phyloP scores from a whole-genome alignment of 257 asterid genomes.

The Osmanthus fragrans region DNA sequence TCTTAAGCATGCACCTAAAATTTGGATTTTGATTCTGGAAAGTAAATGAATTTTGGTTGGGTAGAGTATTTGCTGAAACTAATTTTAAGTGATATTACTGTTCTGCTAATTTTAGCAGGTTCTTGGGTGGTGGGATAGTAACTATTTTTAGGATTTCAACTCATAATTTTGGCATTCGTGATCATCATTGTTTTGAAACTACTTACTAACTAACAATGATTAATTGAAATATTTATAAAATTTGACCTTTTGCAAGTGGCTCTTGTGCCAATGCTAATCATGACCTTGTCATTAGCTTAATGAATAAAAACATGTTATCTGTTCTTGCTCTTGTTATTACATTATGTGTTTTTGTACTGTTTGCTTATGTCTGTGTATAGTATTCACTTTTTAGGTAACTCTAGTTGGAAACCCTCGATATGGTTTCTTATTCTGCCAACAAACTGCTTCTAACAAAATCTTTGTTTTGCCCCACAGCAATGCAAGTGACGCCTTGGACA shows the following conservation, averaged over 20 bases:
- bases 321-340: neutral
- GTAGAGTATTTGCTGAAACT: neutral
- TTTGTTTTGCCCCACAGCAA: constrained; percentile 52
- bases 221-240: neutral
- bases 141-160: neutral
- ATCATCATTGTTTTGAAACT: neutral
- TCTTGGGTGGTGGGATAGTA: neutral
- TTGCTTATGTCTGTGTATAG: neutral
- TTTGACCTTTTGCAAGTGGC: neutral
- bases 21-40: neutral
- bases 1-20: neutral
- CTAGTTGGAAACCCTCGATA: neutral
- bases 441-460: constrained; percentile 9
- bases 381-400: neutral
- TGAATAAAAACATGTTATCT: neutral
- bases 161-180: neutral
- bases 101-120: neutral
- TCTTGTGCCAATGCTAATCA: neutral
- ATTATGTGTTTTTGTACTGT: neutral
- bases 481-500: constrained; percentile 99
- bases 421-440: neutral
- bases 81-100: neutral
- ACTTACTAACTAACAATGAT: neutral
- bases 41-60: neutral
- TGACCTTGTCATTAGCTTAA: neutral